These are phyloP conservation scores for Epichloe aotearoae DNA, from an alignment of 2,329 filamentous ascomycete species.

Conservation along the genomic window DNA sequence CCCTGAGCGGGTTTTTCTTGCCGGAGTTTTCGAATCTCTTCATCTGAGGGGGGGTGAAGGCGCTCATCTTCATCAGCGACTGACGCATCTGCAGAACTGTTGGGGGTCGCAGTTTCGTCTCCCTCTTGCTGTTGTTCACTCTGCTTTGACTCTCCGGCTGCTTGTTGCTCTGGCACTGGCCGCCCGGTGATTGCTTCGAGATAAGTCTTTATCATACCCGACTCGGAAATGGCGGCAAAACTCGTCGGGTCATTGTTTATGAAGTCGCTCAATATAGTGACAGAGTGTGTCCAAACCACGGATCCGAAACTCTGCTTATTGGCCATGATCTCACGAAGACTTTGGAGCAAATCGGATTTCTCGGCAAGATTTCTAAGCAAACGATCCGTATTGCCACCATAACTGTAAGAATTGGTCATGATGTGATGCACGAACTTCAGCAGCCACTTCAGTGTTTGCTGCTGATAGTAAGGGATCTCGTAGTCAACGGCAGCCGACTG, in stretches of 20 bases:
- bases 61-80: constrained; percentile 24
- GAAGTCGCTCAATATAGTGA: constrained; percentile 86
- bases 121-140: constrained; percentile 19
- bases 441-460: constrained; percentile 84
- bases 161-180: constrained; percentile 21
- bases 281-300: constrained; percentile 88
- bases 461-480: constrained; percentile 81
- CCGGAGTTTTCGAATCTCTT: constrained; percentile 32
- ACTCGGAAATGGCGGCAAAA: constrained; percentile 89
- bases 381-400: constrained; percentile 73
- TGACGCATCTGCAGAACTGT: constrained; percentile 27
- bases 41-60: constrained; percentile 39
- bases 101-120: constrained; percentile 24
- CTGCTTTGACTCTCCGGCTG: constrained; percentile 17
- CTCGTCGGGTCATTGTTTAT: constrained; percentile 98
- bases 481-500: constrained; percentile 86
- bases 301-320: constrained; percentile 74
- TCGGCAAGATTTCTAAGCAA: constrained; percentile 88
- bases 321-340: constrained; percentile 68
- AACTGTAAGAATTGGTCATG: constrained; percentile 62
- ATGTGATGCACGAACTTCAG: constrained; percentile 95
- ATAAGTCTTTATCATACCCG: constrained; percentile 75
- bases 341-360: constrained; percentile 69
- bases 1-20: constrained; percentile 44
- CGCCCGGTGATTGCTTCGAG: constrained; percentile 64